Conservation (phyloP, 768 basidiomycete genomes). For the Lactifluus subvellereus region DNA sequence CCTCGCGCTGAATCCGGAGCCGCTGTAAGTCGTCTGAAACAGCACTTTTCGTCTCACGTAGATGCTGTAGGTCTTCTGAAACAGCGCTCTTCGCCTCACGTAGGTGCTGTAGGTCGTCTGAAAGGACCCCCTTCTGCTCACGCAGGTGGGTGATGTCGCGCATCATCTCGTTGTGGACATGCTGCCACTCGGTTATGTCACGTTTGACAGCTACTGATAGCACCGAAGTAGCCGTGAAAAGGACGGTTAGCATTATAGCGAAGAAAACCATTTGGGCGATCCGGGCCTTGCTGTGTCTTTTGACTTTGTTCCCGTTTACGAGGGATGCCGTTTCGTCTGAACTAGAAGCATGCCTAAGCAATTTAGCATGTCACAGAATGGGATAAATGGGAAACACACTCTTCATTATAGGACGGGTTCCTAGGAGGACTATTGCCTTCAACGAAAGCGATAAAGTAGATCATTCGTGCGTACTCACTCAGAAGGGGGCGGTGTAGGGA, state of each 20-base stretch:
- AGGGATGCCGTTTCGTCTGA: neutral
- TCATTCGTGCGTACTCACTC: neutral
- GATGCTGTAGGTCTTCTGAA: too few species aligned
- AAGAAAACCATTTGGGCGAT: too few species aligned
- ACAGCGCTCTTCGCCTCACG: too few species aligned
- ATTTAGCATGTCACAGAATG: neutral
- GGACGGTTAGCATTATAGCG: neutral
- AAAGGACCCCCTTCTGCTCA: neutral
- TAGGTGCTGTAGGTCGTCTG: too few species aligned
- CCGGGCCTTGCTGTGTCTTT: neutral
- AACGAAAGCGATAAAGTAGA: neutral
- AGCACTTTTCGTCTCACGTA: too few species aligned
- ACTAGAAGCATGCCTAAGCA: neutral
- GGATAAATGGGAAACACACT: neutral
- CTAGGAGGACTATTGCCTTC: neutral
- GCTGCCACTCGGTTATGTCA: constrained; percentile 5
- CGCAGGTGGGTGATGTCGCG: constrained; percentile 3
- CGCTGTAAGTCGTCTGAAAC: constrained; percentile 5
- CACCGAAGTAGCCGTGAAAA: neutral
- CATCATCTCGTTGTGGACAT: neutral
- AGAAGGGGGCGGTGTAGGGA: neutral
- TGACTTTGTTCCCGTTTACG: neutral
- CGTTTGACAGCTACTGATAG: neutral
- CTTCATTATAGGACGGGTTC: neutral
- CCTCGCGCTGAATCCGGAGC: constrained; percentile 14